A percentile compares a stretch with the other conserved stretches of the same genome.
Conservation (phyloP, 495 filamentous ascomycete genomes). For the Astrothelium macrocarpum region DNA sequence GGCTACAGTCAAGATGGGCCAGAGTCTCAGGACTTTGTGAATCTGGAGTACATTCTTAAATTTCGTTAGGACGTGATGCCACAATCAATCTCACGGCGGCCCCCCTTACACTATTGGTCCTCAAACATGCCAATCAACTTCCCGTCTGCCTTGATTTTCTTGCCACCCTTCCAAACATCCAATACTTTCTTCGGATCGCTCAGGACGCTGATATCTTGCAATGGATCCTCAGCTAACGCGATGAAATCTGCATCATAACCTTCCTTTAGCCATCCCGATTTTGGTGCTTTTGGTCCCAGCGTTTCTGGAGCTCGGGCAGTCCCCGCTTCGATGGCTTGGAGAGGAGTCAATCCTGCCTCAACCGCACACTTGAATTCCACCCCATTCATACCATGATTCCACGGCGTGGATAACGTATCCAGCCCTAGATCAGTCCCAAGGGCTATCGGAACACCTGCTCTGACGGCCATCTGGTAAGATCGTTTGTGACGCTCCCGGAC, state of each 20-base stretch:
- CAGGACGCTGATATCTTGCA: conserved; percentile 7
- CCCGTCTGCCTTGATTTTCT: neutral
- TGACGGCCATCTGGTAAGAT: conserved; percentile 13
- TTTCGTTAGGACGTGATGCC: no score
- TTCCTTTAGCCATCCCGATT: conserved; percentile 4
- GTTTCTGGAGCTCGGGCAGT: conserved; percentile 12
- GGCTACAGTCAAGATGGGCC: no score
- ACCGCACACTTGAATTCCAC: conserved; percentile 8
- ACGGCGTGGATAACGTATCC: neutral
- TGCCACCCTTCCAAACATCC: conserved; percentile 13
- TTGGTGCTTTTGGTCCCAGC: conserved; percentile 10
- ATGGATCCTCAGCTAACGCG: conserved; percentile 11
- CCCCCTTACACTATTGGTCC: no score
- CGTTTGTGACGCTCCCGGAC: neutral
- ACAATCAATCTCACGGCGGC: no score
- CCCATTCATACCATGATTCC: conserved; percentile 14
- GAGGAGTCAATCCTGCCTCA: conserved; percentile 14
- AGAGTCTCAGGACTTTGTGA: no score
- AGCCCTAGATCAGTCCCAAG: conserved; percentile 16
- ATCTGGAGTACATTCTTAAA: no score
- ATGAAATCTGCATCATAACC: conserved; percentile 18
- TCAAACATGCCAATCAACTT: no score
- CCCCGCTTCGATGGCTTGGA: conserved; percentile 15
- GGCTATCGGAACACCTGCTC: conserved; percentile 17
- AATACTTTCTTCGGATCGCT: conserved; percentile 8